These are phyloP conservation scores for Glaciozyma antarctica DNA, from an alignment of 768 basidiomycete genomes.

Conservation along the genomic window DNA sequence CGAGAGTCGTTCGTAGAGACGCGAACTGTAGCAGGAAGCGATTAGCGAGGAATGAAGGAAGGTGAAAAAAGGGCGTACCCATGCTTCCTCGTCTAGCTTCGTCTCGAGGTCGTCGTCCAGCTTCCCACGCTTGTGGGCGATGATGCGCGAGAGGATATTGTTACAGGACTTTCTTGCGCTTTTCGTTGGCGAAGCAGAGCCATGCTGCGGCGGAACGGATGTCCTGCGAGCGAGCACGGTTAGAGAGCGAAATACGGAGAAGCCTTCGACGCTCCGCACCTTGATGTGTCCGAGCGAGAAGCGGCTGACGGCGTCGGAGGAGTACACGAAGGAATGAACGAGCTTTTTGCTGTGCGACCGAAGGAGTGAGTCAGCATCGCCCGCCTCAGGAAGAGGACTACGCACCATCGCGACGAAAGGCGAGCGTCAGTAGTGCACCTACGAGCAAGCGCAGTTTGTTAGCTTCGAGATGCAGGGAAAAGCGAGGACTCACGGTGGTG, in stretches of 20 bases:
- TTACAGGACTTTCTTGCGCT: background rate
- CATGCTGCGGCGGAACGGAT: background rate
- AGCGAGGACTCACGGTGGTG: background rate
- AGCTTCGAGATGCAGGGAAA: too few species aligned
- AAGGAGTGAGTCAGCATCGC: background rate
- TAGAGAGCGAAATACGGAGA: background rate
- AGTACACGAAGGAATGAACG: conserved; percentile 1
- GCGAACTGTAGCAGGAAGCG: background rate
- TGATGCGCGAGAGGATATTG: conserved; percentile 6
- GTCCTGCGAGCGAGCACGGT: background rate
- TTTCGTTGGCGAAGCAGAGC: conserved; percentile 5
- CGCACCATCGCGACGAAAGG: background rate
- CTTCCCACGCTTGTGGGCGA: background rate
- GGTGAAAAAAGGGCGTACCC: background rate
- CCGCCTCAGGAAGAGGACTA: background rate
- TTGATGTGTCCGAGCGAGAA: conserved; percentile 2
- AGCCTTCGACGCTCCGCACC: background rate
- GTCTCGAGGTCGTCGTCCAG: background rate
- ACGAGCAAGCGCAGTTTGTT: too few species aligned
- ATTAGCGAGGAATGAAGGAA: background rate
- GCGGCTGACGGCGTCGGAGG: background rate
- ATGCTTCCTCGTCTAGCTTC: background rate
- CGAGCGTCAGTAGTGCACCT: background rate
- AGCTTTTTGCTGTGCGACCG: background rate
- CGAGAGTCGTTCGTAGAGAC: background rate